Evolutionary conservation across 2,329 filamentous ascomycete species (phyloP), one percentile per base, ranked within the genome.

Genomic region (Exophiala calicioides): DNA sequence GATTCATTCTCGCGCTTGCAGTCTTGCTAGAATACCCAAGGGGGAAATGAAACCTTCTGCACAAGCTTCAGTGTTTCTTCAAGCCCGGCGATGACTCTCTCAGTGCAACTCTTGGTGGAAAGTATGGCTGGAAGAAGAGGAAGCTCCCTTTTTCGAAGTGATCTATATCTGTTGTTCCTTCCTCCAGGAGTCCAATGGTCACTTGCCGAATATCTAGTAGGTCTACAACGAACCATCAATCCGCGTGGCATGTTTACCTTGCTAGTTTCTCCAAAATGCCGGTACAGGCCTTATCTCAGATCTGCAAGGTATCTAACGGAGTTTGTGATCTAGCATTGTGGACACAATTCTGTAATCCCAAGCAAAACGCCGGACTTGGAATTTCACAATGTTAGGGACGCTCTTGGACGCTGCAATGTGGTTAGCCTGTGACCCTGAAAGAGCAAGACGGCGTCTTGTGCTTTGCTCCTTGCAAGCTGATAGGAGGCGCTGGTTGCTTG

Each of bases 1-100:
- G 19, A 26, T 23, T 35, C 40, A 44, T 44, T 35, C 19, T 33
- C 5, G 21, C 13, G 35, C n/a, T 38, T 21, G 16, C 15, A 20
- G 34, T 19, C 13, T 4, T 27, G 24, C 12, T 27, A 7, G 24
- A 12, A 7, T 27, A 7, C 7, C 7, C 12, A 27, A 27, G 12
- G 7, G 12, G 24, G 7, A 27, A 12, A 27, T n/a, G 24, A 27
- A 27, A 27, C 7, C 24, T 7, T 12, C 12, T 27, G 7, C 12
- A 27, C 12, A 7, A 27, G 12, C 24, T 27, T 7, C 12, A 27
- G 7, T 27, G 7, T 27, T 7, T 7, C 12, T 27, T 12, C 7
- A 27, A 27, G 24, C 7, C 24, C 24, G 7, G 12, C 24, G 7
- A 7, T 12, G 7, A 7, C 24, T 27, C 24, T 7, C 12, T 27